Percentiles rank a stretch among this genome's conserved stretches.
Evolutionary conservation across 148 eudicot genomes (phyloP).

Genomic region (Camellia sinensis): DNA sequence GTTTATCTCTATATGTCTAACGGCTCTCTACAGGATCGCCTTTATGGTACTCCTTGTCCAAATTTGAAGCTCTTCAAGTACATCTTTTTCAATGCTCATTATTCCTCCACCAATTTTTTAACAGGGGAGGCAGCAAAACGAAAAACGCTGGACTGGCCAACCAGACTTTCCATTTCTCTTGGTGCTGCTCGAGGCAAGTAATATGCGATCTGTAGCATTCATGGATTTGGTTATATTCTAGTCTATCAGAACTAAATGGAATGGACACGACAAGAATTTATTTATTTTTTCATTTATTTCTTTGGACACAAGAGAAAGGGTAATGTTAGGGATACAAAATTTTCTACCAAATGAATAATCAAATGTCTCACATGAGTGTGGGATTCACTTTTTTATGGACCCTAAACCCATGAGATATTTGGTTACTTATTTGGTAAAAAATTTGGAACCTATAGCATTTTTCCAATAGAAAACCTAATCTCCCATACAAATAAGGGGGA

Average conservation of each 20-base stretch:
- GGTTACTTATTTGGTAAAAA: too few species aligned
- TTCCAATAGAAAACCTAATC: neutral
- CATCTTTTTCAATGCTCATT: neutral
- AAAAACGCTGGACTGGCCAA: slow-evolving; percentile 50
- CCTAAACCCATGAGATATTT: too few species aligned
- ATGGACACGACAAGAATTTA: neutral
- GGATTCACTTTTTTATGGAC: too few species aligned
- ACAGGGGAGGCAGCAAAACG: slow-evolving; percentile 53
- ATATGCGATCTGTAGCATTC: neutral
- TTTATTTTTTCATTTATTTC: neutral
- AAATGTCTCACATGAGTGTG: too few species aligned
- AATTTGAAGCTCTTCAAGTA: slow-evolving; percentile 1
- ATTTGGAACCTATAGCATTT: too few species aligned
- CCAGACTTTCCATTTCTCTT: slow-evolving; percentile 52
- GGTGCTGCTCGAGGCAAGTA: slow-evolving; percentile 62
- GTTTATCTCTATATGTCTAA: slow-evolving; percentile 62
- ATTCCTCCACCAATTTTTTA: neutral
- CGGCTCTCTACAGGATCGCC: slow-evolving; percentile 58
- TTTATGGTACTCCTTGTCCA: slow-evolving; percentile 37
- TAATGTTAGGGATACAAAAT: too few species aligned
- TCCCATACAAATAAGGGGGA: neutral
- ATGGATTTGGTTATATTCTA: neutral
- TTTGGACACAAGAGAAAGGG: neutral
- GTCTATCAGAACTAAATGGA: neutral
- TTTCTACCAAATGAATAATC: too few species aligned